Percentiles rank a stretch among this genome's conserved stretches.
These are phyloP conservation scores for Wickerhamiella azyma DNA, from an alignment of 805 yeast genomes.

Conservation along the genomic window DNA sequence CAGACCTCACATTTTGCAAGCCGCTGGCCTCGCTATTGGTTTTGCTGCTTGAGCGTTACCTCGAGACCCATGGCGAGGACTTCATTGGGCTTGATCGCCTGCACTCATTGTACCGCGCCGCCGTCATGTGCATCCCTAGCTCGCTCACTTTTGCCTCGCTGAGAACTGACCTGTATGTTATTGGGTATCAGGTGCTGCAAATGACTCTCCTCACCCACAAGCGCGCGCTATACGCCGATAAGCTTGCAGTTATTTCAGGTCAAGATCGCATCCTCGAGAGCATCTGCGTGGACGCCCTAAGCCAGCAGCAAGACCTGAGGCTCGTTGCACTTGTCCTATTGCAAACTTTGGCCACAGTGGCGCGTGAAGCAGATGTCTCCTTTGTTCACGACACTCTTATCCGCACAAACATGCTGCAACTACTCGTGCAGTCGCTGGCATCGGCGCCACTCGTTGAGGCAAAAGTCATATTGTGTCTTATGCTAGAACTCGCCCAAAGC, in stretches of 20 bases:
- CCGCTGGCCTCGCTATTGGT: constrained; percentile 68
- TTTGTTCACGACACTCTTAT: constrained; percentile 48
- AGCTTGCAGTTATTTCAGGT: constrained; percentile 39
- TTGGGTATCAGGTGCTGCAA: constrained; percentile 52
- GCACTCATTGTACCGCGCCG: constrained; percentile 56
- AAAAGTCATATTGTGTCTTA: constrained; percentile 53
- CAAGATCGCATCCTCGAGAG: constrained; percentile 46
- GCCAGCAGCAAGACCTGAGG: constrained; percentile 64
- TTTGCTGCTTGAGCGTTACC: constrained; percentile 50
- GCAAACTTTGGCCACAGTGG: constrained; percentile 48
- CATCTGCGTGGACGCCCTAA: constrained; percentile 63
- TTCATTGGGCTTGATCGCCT: constrained; percentile 33
- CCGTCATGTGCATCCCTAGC: constrained; percentile 58
- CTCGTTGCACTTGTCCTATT: constrained; percentile 63
- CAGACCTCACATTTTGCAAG: constrained; percentile 52
- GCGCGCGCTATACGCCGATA: constrained; percentile 27
- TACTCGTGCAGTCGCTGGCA: constrained; percentile 52
- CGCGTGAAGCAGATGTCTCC: constrained; percentile 37
- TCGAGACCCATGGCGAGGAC: constrained; percentile 25
- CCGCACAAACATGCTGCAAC: constrained; percentile 48
- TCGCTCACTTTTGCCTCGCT: constrained; percentile 53
- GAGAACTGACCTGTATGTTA: constrained; percentile 66
- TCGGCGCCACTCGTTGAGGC: constrained; percentile 33
- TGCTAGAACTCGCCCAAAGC: constrained; percentile 63
- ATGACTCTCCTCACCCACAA: constrained; percentile 28